Percentiles rank a stretch among this genome's conserved stretches.
Conservation (phyloP, 805 yeast species). For the Saccharomycopsis fodiens region DNA sequence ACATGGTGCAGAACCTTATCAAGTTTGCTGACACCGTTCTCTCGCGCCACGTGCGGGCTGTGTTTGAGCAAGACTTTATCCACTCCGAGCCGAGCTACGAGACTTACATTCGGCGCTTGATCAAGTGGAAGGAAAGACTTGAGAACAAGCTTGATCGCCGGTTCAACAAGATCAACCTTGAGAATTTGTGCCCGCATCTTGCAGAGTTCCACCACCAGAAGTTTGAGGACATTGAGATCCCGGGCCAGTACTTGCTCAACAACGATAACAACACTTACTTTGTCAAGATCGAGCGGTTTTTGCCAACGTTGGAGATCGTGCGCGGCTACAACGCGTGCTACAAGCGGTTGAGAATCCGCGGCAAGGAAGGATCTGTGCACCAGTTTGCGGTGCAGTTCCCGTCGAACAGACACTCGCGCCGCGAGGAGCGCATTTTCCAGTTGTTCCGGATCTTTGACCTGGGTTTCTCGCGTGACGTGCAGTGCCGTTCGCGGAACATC, state of each 20-base stretch:
- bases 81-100: slow-evolving; percentile 82
- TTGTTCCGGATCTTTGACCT: slow-evolving; percentile 84
- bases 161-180: slow-evolving; percentile 71
- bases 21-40: slow-evolving; percentile 89
- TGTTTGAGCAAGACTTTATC: slow-evolving; percentile 88
- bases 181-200: slow-evolving; percentile 87
- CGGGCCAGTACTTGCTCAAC: slow-evolving; percentile 89
- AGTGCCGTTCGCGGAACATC: slow-evolving; percentile 78
- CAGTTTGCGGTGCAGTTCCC: slow-evolving; percentile 96
- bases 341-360: slow-evolving; percentile 81
- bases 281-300: slow-evolving; percentile 84
- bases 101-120: slow-evolving; percentile 70
- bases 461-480: slow-evolving; percentile 70
- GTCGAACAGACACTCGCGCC: slow-evolving; percentile 92
- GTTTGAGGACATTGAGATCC: slow-evolving; percentile 95
- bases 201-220: slow-evolving; percentile 97
- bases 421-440: slow-evolving; percentile 93
- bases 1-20: slow-evolving; percentile 81
- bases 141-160: slow-evolving; percentile 89
- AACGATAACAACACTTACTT: slow-evolving; percentile 87
- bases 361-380: slow-evolving; percentile 88
- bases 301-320: slow-evolving; percentile 81
- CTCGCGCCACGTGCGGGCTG: slow-evolving; percentile 81
- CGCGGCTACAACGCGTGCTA: slow-evolving; percentile 89
- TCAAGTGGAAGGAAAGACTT: slow-evolving; percentile 88